Evolutionary conservation across 2,329 filamentous ascomycete genomes (phyloP).

Genomic region (Cucurbitaria berberidis): DNA sequence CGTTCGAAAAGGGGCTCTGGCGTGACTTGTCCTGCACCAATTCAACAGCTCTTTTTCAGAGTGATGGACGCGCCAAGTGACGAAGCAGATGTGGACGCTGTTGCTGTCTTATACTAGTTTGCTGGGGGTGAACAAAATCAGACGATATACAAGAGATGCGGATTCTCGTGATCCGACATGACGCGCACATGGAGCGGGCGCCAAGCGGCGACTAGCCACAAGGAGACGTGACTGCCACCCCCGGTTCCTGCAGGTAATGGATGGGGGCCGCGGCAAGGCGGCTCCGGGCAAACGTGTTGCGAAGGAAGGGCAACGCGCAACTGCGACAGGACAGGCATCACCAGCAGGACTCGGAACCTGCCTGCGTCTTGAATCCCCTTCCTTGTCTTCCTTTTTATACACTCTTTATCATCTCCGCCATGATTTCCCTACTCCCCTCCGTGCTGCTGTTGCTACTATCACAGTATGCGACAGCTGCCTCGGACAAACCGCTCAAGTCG

Average conservation of each 20-base stretch:
- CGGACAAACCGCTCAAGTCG: constrained; percentile 57
- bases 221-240: not conserved
- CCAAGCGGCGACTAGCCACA: constrained; percentile 11
- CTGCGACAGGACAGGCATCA: not conserved
- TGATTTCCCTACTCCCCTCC: constrained; percentile 35
- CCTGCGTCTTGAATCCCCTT: constrained; percentile 1
- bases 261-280: constrained; percentile 1
- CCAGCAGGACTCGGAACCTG: constrained; percentile 7
- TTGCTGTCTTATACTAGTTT: constrained; percentile 17
- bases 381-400: constrained; percentile 11
- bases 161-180: constrained; percentile 30
- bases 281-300: constrained; percentile 33
- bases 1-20: constrained; percentile 22
- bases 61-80: constrained; percentile 1
- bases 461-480: constrained; percentile 44
- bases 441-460: constrained; percentile 37
- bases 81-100: constrained; percentile 1
- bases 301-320: constrained; percentile 7
- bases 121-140: constrained; percentile 15
- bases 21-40: not conserved
- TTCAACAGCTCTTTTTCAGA: not conserved
- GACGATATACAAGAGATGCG: constrained; percentile 24
- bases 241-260: constrained; percentile 19
- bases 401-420: constrained; percentile 18
- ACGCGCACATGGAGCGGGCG: constrained; percentile 30